phyloP scores from a whole-genome alignment of 1,139 yeast genomes.

The Yamadazyma atlantica region DNA sequence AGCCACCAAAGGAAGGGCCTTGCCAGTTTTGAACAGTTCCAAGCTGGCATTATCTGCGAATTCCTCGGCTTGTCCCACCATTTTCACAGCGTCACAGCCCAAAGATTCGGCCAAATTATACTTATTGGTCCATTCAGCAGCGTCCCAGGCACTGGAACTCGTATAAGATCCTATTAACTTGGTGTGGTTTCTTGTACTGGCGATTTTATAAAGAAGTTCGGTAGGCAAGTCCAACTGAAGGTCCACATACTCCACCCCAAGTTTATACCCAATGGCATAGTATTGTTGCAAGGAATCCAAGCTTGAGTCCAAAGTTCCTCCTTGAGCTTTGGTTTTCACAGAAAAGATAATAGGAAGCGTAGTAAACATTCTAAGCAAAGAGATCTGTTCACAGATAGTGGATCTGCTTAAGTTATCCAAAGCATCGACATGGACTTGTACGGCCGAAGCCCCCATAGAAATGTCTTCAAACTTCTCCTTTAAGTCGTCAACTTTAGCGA shows the following conservation, averaged over 20 bases:
- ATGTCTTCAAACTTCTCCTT: slow-evolving; percentile 44
- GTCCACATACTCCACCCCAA: slow-evolving; percentile 60
- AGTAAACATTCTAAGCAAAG: slow-evolving; percentile 60
- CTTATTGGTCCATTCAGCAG: slow-evolving; percentile 71
- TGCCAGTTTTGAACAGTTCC: slow-evolving; percentile 62
- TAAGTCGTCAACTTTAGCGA: slow-evolving; percentile 41
- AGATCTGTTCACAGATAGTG: slow-evolving; percentile 74
- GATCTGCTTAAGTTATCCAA: slow-evolving; percentile 45
- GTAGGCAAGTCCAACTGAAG: slow-evolving; percentile 48
- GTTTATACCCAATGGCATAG: slow-evolving; percentile 62
- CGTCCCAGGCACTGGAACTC: slow-evolving; percentile 63
- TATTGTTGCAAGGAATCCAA: slow-evolving; percentile 49
- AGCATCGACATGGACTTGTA: slow-evolving; percentile 80
- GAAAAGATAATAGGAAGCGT: slow-evolving; percentile 80
- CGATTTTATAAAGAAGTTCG: slow-evolving; percentile 28
- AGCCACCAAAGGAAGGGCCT: slow-evolving; percentile 69
- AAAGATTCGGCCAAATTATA: slow-evolving; percentile 65
- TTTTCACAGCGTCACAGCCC: slow-evolving; percentile 75
- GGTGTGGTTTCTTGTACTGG: slow-evolving; percentile 52
- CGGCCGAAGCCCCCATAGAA: slow-evolving; percentile 68
- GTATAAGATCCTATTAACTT: slow-evolving; percentile 73
- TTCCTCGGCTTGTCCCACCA: slow-evolving; percentile 72
- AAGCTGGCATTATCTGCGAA: slow-evolving; percentile 69
- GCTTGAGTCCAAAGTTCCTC: slow-evolving; percentile 59
- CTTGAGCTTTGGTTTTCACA: slow-evolving; percentile 74